Conservation (phyloP, 495 filamentous ascomycete genomes). For the Parathielavia appendiculata region DNA sequence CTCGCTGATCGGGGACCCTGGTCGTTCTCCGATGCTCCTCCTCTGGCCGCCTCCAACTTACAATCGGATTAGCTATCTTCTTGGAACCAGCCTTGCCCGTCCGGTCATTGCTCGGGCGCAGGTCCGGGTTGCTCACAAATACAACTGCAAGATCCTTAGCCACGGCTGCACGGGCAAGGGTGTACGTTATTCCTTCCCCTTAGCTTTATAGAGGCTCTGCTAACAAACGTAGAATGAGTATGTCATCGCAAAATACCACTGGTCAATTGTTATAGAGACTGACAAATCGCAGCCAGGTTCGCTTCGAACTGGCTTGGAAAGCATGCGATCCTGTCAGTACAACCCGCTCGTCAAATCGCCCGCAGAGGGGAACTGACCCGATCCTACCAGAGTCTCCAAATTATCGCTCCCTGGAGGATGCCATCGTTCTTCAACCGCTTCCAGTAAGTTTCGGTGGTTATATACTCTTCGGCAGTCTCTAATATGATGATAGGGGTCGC, state of each 20-base stretch:
- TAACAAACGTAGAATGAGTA: slow-evolving; percentile 49
- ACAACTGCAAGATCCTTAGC: slow-evolving; percentile 61
- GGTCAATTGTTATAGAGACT: background rate
- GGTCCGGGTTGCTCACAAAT: slow-evolving; percentile 58
- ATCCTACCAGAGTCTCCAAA: slow-evolving; percentile 46
- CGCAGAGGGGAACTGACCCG: no score
- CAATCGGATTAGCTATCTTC: slow-evolving; percentile 48
- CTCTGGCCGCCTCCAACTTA: no score
- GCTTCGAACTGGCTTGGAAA: slow-evolving; percentile 52
- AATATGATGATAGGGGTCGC: slow-evolving; percentile 48
- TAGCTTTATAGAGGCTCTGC: background rate
- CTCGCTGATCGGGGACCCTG: no score
- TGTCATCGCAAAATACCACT: background rate
- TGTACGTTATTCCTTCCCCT: background rate
- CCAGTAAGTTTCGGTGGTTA: slow-evolving; percentile 29
- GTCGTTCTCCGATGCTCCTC: no score
- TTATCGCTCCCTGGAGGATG: slow-evolving; percentile 86
- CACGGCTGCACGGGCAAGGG: slow-evolving; percentile 87
- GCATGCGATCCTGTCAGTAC: slow-evolving; percentile 60
- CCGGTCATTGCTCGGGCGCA: slow-evolving; percentile 84
- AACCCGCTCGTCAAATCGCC: no score
- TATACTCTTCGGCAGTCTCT: background rate
- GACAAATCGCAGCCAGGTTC: slow-evolving; percentile 51
- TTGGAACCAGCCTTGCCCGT: slow-evolving; percentile 76
- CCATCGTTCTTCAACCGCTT: slow-evolving; percentile 79